These are phyloP conservation scores for Aspergillus conjunctus DNA, from an alignment of 495 filamentous ascomycete species.

Conservation along the genomic window DNA sequence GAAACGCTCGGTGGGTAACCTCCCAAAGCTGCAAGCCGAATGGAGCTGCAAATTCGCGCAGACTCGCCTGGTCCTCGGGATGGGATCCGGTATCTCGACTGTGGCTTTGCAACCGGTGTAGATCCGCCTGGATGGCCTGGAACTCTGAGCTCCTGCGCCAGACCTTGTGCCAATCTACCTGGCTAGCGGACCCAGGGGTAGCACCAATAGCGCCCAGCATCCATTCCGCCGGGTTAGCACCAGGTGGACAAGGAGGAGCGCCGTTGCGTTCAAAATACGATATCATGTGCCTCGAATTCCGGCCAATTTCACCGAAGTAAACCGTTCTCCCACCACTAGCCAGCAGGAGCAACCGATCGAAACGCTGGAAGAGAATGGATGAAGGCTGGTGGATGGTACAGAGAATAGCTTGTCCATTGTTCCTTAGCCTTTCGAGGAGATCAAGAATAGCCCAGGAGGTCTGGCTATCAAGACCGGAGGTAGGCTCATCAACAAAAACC, in stretches of 20 bases:
- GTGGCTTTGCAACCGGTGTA: too few relatives aligned
- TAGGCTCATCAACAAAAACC: slow-evolving; percentile 90
- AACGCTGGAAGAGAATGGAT: slow-evolving; percentile 83
- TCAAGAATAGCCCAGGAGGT: slow-evolving; percentile 80
- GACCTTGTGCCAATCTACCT: slow-evolving; percentile 70
- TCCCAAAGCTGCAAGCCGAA: slow-evolving; percentile 48
- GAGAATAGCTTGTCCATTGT: slow-evolving; percentile 79
- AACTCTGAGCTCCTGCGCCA: slow-evolving; percentile 65
- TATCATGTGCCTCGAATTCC: too few relatives aligned
- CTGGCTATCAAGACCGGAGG: slow-evolving; percentile 79
- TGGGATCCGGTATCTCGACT: too few relatives aligned
- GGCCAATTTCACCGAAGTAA: slow-evolving; percentile 63
- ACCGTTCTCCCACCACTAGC: slow-evolving; percentile 72
- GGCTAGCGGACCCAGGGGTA: slow-evolving; percentile 66
- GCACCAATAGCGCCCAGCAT: slow-evolving; percentile 85
- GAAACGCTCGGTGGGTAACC: slow-evolving; percentile 47
- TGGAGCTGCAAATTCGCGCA: slow-evolving; percentile 49
- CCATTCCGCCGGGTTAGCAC: slow-evolving; percentile 81
- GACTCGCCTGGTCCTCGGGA: slow-evolving; percentile 21
- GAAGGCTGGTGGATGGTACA: slow-evolving; percentile 92
- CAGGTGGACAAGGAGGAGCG: slow-evolving; percentile 62
- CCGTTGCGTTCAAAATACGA: slow-evolving; percentile 65
- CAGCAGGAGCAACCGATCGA: slow-evolving; percentile 79
- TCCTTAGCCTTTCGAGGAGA: slow-evolving; percentile 74
- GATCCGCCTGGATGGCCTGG: too few relatives aligned